phyloP scores from a whole-genome alignment of 306 rosid genomes.

The Glycine latifolia region DNA sequence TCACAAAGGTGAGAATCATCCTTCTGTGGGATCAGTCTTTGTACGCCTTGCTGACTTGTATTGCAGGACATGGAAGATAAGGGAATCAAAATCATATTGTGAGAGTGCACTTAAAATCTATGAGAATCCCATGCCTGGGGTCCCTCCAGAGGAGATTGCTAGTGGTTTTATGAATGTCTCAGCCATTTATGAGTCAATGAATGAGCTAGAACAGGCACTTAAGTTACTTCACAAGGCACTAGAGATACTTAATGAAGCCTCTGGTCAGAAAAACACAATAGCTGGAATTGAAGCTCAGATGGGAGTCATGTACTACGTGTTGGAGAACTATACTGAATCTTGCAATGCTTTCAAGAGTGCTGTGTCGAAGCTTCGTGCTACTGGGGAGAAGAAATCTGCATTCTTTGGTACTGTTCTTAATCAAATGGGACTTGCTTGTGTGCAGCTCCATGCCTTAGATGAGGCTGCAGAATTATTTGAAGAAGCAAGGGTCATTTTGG shows the following conservation, averaged over 20 bases:
- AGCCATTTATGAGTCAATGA: conserved; percentile 88
- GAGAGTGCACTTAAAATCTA: conserved; percentile 86
- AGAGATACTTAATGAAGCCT: conserved; percentile 67
- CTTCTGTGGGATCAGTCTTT: conserved; percentile 79
- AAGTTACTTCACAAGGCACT: conserved; percentile 73
- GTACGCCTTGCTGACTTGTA: conserved; percentile 88
- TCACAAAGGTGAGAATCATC: conserved; percentile 91
- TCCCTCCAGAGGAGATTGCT: conserved; percentile 83
- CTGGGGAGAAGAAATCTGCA: conserved; percentile 84
- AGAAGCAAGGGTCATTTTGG: conserved; percentile 76
- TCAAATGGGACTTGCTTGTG: conserved; percentile 95
- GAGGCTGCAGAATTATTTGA: conserved; percentile 86
- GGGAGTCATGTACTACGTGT: conserved; percentile 83
- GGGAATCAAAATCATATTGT: conserved; percentile 82
- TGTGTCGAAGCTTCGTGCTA: conserved; percentile 75
- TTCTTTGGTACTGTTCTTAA: conserved; percentile 91
- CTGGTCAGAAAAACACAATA: conserved; percentile 82
- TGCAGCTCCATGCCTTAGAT: conserved; percentile 61
- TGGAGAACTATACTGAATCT: conserved; percentile 76
- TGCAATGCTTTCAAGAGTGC: conserved; percentile 75
- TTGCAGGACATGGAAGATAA: conserved; percentile 76
- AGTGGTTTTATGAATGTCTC: conserved; percentile 84
- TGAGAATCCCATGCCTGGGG: conserved; percentile 77
- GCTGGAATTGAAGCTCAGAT: conserved; percentile 98
- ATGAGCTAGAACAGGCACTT: conserved; percentile 81